A percentile compares a stretch with the other conserved stretches of the same genome.
Conservation (phyloP, 1,139 yeast species). For the Saccharomyces pastorianus region DNA sequence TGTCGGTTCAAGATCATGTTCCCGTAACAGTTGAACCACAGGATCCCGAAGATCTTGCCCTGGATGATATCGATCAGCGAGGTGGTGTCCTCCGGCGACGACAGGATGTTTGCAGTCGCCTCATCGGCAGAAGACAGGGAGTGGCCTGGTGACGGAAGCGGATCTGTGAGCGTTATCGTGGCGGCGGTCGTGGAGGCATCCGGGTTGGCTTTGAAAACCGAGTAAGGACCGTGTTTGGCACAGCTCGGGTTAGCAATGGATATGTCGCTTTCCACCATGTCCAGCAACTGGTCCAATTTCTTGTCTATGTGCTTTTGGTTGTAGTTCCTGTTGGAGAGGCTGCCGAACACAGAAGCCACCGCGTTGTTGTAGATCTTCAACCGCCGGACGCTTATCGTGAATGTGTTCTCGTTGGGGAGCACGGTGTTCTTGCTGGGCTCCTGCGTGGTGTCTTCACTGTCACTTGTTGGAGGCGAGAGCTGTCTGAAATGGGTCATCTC, state of each 20-base stretch:
- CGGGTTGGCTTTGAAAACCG: background rate
- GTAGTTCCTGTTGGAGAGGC: slow-evolving; percentile 7
- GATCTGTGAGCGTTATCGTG: background rate
- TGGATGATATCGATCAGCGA: slow-evolving; percentile 6
- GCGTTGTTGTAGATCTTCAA: slow-evolving; percentile 26
- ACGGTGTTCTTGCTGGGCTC: background rate
- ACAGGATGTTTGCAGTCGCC: background rate
- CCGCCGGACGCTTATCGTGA: slow-evolving; percentile 27
- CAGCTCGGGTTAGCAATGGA: background rate
- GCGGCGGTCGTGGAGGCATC: background rate
- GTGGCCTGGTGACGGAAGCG: background rate
- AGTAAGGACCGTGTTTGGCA: background rate
- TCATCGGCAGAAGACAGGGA: background rate
- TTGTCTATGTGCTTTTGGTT: slow-evolving; percentile 20
- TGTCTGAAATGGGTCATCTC: slow-evolving; percentile 7
- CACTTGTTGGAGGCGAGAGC: slow-evolving; percentile 7
- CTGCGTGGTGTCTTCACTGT: background rate
- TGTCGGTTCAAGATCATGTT: slow-evolving; percentile 12
- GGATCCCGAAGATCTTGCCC: slow-evolving; percentile 7
- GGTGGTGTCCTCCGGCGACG: background rate
- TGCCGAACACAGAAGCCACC: slow-evolving; percentile 18
- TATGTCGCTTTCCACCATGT: slow-evolving; percentile 13
- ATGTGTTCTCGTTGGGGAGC: slow-evolving; percentile 6
- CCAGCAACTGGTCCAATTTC: slow-evolving; percentile 14
- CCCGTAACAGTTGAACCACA: slow-evolving; percentile 13